phyloP scores from a whole-genome alignment of 2,329 filamentous ascomycete species.

The Alternaria incomplexa region DNA sequence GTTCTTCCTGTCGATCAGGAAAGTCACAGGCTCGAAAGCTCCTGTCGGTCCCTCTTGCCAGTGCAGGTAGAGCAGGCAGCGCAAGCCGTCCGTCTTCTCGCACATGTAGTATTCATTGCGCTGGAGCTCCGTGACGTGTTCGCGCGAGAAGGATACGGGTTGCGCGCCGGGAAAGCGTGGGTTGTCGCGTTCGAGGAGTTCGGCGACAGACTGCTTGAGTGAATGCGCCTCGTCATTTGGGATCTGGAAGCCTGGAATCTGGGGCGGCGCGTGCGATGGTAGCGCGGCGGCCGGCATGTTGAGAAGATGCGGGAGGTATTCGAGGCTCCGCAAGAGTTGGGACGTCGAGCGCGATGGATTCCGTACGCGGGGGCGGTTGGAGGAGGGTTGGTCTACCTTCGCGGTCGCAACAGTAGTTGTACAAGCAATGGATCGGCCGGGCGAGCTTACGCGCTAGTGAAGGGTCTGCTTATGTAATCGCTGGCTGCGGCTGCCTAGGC shows the following conservation, averaged over 20 bases:
- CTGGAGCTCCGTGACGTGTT: conserved; percentile 82
- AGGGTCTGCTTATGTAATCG: conserved; percentile 3
- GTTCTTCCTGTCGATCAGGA: conserved; percentile 97
- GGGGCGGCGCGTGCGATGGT: conserved; percentile 32
- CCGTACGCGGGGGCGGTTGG: not conserved
- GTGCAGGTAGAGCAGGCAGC: conserved; percentile 92
- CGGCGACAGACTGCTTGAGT: conserved; percentile 76
- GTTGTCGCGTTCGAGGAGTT: conserved; percentile 73
- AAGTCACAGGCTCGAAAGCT: conserved; percentile 63
- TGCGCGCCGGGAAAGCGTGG: conserved; percentile 85
- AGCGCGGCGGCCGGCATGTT: conserved; percentile 25
- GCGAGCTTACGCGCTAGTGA: conserved; percentile 3
- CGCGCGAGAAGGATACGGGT: conserved; percentile 86
- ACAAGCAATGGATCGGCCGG: not conserved
- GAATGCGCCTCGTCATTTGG: conserved; percentile 39
- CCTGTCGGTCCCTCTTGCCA: conserved; percentile 57
- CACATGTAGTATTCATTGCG: conserved; percentile 93
- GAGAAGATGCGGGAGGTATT: not conserved
- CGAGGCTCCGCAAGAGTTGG: not conserved
- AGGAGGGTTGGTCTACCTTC: not conserved
- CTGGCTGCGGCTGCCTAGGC: not conserved
- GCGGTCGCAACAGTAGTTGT: not conserved
- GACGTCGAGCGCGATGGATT: not conserved
- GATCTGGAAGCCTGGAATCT: conserved; percentile 43
- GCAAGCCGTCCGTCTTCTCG: conserved; percentile 96